Percentiles rank a stretch among this genome's conserved stretches.
Evolutionary conservation across 352 stramenopile genomes (phyloP).

Genomic region (Globisporangium mamillatum): DNA sequence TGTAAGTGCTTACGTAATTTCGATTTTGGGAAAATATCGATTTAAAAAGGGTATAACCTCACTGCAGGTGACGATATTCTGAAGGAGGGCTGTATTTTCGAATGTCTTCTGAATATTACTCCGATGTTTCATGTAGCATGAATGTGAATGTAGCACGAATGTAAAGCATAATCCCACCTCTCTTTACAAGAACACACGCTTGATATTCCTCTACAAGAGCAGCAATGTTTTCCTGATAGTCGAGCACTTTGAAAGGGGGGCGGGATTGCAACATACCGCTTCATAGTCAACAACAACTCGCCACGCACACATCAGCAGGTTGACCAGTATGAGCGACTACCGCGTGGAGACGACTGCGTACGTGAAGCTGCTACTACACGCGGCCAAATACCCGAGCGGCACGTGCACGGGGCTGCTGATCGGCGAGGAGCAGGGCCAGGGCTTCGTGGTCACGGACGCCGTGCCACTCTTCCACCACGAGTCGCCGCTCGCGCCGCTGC

Average conservation of each 20-base stretch:
- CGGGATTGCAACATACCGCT: background rate
- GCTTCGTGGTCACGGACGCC: slow-evolving; percentile 52
- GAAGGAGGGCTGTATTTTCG: background rate
- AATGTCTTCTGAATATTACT: slow-evolving; percentile 2
- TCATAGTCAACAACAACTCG: background rate
- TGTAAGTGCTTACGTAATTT: too few relatives aligned
- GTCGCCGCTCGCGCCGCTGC: slow-evolving; percentile 54
- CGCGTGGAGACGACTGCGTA: slow-evolving; percentile 54
- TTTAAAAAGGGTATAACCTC: too few relatives aligned
- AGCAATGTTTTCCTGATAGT: background rate
- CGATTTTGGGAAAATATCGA: too few relatives aligned
- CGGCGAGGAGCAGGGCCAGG: slow-evolving; percentile 41
- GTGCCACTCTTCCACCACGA: slow-evolving; percentile 83
- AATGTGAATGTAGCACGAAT: background rate
- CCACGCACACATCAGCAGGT: background rate
- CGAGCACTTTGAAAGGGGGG: background rate
- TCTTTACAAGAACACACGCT: slow-evolving; percentile 17
- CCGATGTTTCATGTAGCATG: background rate
- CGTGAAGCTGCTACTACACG: slow-evolving; percentile 77
- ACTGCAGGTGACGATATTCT: too few relatives aligned
- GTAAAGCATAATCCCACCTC: background rate
- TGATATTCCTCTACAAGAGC: slow-evolving; percentile 25
- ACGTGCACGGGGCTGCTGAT: slow-evolving; percentile 58
- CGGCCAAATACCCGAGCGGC: slow-evolving; percentile 48
- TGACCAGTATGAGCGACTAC: slow-evolving; percentile 58